Evolutionary conservation across 2,329 filamentous ascomycete species (phyloP).

Genomic region (Pyrenochaeta sp.): DNA sequence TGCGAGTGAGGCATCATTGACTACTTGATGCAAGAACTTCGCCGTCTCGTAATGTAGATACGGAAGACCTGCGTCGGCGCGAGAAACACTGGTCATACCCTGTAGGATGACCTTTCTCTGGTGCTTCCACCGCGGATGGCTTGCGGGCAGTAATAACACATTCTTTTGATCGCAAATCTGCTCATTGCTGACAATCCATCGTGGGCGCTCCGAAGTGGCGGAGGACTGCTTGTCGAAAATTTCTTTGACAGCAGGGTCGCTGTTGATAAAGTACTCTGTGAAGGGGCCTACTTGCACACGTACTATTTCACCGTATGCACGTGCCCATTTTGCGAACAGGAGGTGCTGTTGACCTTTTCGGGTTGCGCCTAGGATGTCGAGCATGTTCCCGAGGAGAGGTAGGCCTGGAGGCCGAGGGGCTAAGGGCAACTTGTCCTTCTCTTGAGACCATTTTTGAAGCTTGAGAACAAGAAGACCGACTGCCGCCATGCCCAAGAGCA

Average conservation of each 20-base stretch:
- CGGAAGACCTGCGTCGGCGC: constrained; percentile 8
- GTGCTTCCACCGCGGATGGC: constrained; percentile 10
- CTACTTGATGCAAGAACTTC: constrained; percentile 11
- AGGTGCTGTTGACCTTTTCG: constrained; percentile 8
- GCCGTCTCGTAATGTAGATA: constrained; percentile 16
- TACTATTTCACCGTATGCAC: constrained; percentile 7
- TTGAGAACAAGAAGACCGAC: neutral
- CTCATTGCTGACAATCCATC: constrained; percentile 22
- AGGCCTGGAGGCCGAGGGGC: constrained; percentile 6
- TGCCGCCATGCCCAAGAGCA: no score
- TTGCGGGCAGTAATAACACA: constrained; percentile 6
- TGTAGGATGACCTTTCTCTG: constrained; percentile 12
- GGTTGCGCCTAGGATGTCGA: constrained; percentile 6
- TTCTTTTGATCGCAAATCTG: constrained; percentile 17
- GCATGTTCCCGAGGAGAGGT: constrained; percentile 8
- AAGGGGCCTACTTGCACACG: constrained; percentile 10
- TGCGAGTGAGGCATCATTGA: neutral
- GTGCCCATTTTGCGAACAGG: constrained; percentile 7
- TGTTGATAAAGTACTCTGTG: constrained; percentile 45
- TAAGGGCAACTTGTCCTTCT: constrained; percentile 6
- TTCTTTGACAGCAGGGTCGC: constrained; percentile 51
- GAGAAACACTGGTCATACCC: constrained; percentile 13
- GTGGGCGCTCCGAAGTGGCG: constrained; percentile 43
- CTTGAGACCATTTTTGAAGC: constrained; percentile 1
- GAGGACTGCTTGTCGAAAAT: constrained; percentile 51